These are phyloP conservation scores for Taiozyma sp. DNA, from an alignment of 1,139 yeast genomes.

Conservation along the genomic window DNA sequence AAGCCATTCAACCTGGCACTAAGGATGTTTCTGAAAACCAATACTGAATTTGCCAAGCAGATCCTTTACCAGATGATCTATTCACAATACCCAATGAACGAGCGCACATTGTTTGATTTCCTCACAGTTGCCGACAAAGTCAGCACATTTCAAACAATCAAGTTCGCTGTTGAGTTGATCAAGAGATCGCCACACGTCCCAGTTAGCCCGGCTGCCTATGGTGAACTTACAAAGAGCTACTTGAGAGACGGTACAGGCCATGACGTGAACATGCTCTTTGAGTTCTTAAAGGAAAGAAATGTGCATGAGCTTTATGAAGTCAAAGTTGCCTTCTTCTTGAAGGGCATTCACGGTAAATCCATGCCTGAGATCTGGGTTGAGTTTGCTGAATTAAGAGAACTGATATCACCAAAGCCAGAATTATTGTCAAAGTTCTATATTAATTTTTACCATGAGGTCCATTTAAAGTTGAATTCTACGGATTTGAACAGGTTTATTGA, in stretches of 20 bases:
- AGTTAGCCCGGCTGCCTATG: conserved; percentile 16
- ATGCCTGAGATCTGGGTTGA: conserved; percentile 7
- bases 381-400: conserved; percentile 7
- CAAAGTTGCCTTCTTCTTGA: conserved; percentile 11
- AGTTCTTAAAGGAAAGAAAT: conserved; percentile 7
- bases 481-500: conserved; percentile 8
- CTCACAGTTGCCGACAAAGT: conserved; percentile 14
- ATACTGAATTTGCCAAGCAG: conserved; percentile 22
- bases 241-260: conserved; percentile 8
- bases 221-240: conserved; percentile 11
- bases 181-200: conserved; percentile 15
- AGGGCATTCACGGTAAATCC: conserved; percentile 1
- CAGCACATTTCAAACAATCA: conserved; percentile 15
- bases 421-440: conserved; percentile 8
- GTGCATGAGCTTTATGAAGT: conserved; percentile 11
- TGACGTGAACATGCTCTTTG: conserved; percentile 9
- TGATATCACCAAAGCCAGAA: conserved; percentile 2
- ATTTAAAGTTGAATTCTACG: conserved; percentile 6
- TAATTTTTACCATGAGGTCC: conserved; percentile 4
- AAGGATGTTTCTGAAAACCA: conserved; percentile 14
- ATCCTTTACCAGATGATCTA: conserved; percentile 21
- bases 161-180: conserved; percentile 17
- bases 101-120: conserved; percentile 15
- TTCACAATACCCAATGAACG: conserved; percentile 19
- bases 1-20: conserved; percentile 18